Base-by-base conservation (phyloP, 352 stramenopile genomes). In the Stramenopiles sp. region DNA sequence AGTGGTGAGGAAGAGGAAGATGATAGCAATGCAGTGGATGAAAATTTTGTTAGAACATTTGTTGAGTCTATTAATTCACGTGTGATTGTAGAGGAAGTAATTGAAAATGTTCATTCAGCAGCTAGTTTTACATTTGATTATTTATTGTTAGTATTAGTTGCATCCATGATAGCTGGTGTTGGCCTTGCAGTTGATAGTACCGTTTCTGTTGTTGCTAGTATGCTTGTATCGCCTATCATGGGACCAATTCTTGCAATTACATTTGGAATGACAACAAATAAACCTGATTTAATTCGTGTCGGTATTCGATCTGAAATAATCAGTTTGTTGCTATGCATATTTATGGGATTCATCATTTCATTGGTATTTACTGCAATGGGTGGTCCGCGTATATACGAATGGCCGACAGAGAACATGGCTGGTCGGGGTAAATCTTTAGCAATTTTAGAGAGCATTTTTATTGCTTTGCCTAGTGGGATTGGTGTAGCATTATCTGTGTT, bases 391-490 rank as follows among this genome's bases (percentile, higher is more conserved):
- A 31, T 20, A 7, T 30, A 63, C 43, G n/a, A 80, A 43, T 84
- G 80, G 79, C 83, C 83, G 0, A 86, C 82, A 0, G 20, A n/a
- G 23, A 86, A 92, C 80, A 92, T 92, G 87, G 31, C 73, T 31
- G 80, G 78, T 6, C 81, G 87, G 20, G 84, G 84, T 1, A 83
- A 82, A 1, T 30, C 73, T 0, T 69, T 63, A 30, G 86, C 80
- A 30, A 84, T 92, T 33, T 69, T 87, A 0, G 30, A 84, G 29
- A 87, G 87, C 30, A 86, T 92, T 6, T 79, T 82, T 13, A 86
- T 90, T 63, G 88, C 87, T 0, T 83, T 90, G 1, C 88, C 89
- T 13, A 89, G 83, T 33, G 88, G 87, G 20, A 78, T 92, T 7
- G 88, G 86, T 53, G 87, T 92, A 4, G 88, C 87, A 7, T 78